These are phyloP conservation scores for Sordaria brevicollis DNA, from an alignment of 495 filamentous ascomycete genomes.

Conservation along the genomic window DNA sequence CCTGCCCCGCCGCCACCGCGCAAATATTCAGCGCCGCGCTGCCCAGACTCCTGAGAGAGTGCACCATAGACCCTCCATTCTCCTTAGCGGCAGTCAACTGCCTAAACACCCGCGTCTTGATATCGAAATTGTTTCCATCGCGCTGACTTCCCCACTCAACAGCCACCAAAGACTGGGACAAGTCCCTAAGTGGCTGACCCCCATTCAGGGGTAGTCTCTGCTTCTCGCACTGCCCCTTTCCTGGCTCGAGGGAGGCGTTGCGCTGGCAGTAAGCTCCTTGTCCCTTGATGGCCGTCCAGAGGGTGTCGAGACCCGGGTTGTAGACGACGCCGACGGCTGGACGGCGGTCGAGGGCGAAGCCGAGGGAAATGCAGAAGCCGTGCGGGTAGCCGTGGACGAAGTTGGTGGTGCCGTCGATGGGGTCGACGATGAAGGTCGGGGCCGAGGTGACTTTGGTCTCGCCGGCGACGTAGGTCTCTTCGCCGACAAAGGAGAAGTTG, in stretches of 20 bases:
- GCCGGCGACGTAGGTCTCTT: conserved; percentile 72
- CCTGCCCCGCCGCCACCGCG: conserved; percentile 62
- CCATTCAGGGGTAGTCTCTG: conserved; percentile 46
- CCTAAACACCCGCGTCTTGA: conserved; percentile 61
- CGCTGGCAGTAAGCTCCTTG: conserved; percentile 52
- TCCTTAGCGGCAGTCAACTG: conserved; percentile 53
- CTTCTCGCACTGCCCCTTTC: conserved; percentile 10
- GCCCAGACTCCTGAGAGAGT: conserved; percentile 63
- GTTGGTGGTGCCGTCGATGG: conserved; percentile 84
- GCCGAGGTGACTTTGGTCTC: conserved; percentile 46
- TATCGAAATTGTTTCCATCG: conserved; percentile 61
- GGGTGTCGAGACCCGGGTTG: conserved; percentile 60
- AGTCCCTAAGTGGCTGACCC: conserved; percentile 42
- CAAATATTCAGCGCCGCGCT: conserved; percentile 79
- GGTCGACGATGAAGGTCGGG: conserved; percentile 83
- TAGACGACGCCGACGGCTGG: conserved; percentile 75
- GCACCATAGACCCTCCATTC: conserved; percentile 72
- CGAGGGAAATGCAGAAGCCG: conserved; percentile 67
- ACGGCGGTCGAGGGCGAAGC: conserved; percentile 50
- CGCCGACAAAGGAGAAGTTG: conserved; percentile 63
- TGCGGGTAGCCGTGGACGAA: conserved; percentile 76
- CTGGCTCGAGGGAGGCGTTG: conserved; percentile 19
- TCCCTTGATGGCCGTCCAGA: conserved; percentile 64
- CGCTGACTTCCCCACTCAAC: conserved; percentile 75
- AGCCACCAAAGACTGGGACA: conserved; percentile 54